Evolutionary conservation across 2,329 filamentous ascomycete species (phyloP).

Genomic region (Amauroascus verrucosus): DNA sequence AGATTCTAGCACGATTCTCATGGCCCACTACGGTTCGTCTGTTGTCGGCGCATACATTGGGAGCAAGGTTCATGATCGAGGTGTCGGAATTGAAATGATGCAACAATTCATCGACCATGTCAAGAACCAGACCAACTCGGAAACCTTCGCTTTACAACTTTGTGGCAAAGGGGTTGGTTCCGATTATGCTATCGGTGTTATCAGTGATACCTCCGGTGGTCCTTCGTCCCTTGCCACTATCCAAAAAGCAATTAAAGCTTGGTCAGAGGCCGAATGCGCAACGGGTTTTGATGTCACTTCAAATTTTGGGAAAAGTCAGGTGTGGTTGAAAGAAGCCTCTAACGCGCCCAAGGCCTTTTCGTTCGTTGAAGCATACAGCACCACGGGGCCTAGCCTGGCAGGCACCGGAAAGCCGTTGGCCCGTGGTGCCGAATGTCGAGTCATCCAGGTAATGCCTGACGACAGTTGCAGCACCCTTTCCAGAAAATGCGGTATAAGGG

Average conservation of each 20-base stretch:
- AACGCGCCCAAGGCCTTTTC: no score
- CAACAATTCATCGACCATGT: not conserved
- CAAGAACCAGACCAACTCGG: not conserved
- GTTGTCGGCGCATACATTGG: not conserved
- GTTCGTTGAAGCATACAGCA: no score
- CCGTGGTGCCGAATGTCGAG: not conserved
- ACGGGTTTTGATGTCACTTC: not conserved
- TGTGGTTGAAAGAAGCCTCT: no score
- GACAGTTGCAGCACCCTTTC: constrained; percentile 34
- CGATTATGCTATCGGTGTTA: not conserved
- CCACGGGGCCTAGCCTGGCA: no score
- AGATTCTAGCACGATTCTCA: not conserved
- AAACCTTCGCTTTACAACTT: constrained; percentile 1
- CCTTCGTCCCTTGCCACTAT: not conserved
- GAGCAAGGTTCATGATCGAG: not conserved
- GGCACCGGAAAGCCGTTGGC: no score
- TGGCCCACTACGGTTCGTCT: not conserved
- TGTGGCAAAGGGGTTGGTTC: not conserved
- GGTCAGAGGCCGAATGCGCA: constrained; percentile 1
- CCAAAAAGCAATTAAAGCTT: constrained; percentile 2
- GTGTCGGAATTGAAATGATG: not conserved
- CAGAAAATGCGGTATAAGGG: constrained; percentile 32
- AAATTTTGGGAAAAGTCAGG: not conserved
- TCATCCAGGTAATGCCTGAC: constrained; percentile 26
- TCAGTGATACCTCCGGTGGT: not conserved